Evolutionary conservation across 768 basidiomycete genomes (phyloP), one percentile per base, ranked within the genome.

Genomic region (Daedaleopsis sinensis): DNA sequence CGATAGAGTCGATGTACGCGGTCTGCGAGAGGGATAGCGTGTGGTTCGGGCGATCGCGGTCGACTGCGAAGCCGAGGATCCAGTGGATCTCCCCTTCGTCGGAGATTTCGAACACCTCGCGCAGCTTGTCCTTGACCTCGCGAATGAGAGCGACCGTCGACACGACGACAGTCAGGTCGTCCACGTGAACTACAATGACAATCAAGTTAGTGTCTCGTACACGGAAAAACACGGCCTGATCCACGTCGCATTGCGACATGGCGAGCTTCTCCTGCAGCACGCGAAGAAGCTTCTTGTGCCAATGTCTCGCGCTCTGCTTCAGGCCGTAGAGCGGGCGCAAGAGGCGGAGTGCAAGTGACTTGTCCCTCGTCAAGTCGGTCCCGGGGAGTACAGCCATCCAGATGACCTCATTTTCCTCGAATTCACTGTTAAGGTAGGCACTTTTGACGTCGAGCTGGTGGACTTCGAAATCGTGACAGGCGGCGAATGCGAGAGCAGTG

Each of bases 381-480:
- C 67, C 63, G 0, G 67, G 65, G 0, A 60, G 67, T 5, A 37
- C 7, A 1, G 23, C 3, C 64, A 69, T 65, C 39, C 59, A 69
- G 19, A 65, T 61, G 42, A 50, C 24, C 44, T 69, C 65, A 10
- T 54, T 27, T 36, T 71, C 65, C n/a, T 72, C 65, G 23, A 67
- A 50, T 3, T 67, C 58, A 1, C 66, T 61, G 44, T 73, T 65
- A 24, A 74, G 69, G 53, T 68, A 73, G 1, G 71, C 75, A 0
- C 66, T 65, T 37, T 76, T 74, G 21, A 78, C 63, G 55, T 78
- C 73, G 16, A 76, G 50, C 58, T 76, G 74, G 10, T 72, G 67
- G 1, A 78, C 55, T 2, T 72, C 68, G 57, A 69, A 70, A 53
- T 69, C 66, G 13, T 58, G 37, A 0, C 50, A 4, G 3, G 74